Percentiles rank a stretch among this genome's conserved stretches.
Evolutionary conservation across 176 grass and related monocot species (phyloP).

Genomic region (Avena insularis): DNA sequence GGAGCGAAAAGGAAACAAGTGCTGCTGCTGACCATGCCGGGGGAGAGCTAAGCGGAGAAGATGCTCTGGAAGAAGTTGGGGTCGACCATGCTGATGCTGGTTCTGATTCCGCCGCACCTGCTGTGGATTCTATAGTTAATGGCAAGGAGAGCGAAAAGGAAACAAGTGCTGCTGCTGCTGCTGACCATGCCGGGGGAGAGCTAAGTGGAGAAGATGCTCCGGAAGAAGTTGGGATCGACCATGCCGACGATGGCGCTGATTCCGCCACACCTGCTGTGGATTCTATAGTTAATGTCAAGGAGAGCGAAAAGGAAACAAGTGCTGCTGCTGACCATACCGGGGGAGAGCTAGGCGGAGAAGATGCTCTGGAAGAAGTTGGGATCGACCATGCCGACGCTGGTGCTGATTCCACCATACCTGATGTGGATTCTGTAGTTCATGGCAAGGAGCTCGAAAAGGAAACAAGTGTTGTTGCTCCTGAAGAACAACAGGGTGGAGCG

Average conservation of each 20-base stretch:
- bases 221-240: conserved; percentile 1
- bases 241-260: not conserved
- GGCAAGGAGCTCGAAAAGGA: conserved; percentile 25
- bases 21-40: conserved; percentile 13
- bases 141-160: conserved; percentile 27
- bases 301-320: conserved; percentile 16
- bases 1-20: conserved; percentile 12
- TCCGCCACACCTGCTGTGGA: conserved; percentile 24
- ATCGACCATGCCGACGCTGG: not conserved
- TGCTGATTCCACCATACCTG: conserved; percentile 31
- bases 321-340: conserved; percentile 9
- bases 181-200: conserved; percentile 21
- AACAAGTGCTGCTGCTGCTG: conserved; percentile 17
- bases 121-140: conserved; percentile 23
- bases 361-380: not conserved
- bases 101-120: conserved; percentile 31
- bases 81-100: not conserved
- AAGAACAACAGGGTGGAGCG: conserved; percentile 19
- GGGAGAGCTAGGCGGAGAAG: not conserved
- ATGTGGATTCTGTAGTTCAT: conserved; percentile 21
- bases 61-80: not conserved
- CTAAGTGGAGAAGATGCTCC: not conserved
- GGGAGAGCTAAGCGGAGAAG: not conserved
- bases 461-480: conserved; percentile 12
- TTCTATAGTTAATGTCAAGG: conserved; percentile 27